A percentile compares a stretch with the other conserved stretches of the same genome.
Evolutionary conservation across 1,139 yeast species (phyloP).

Genomic region (Oligophagozyma castellii): DNA sequence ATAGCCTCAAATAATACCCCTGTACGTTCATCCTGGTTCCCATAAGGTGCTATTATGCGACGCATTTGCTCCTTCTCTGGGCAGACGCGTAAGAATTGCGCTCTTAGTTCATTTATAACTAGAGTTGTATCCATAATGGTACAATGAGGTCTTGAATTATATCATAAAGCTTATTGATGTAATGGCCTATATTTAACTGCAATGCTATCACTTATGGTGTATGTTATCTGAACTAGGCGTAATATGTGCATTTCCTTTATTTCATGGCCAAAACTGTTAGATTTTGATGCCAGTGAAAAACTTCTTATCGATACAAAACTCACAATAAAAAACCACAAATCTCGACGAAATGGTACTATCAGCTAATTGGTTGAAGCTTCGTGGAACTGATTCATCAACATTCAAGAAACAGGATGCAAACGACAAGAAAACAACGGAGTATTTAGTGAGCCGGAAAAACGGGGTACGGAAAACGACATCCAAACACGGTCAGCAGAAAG

Average conservation of each 20-base stretch:
- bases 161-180: too few relatives aligned
- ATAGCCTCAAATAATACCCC: constrained; percentile 11
- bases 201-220: too few relatives aligned
- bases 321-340: too few relatives aligned
- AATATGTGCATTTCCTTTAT: too few relatives aligned
- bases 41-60: constrained; percentile 21
- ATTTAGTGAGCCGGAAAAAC: constrained; percentile 4
- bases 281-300: too few relatives aligned
- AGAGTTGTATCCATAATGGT: constrained; percentile 20
- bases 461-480: constrained; percentile 1
- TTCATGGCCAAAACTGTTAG: too few relatives aligned
- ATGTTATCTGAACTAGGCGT: too few relatives aligned
- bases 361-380: constrained; percentile 21
- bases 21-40: constrained; percentile 5
- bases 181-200: too few relatives aligned
- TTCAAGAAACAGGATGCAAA: constrained; percentile 5
- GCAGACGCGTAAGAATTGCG: constrained; percentile 20
- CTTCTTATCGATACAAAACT: too few relatives aligned
- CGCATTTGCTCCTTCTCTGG: constrained; percentile 21
- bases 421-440: background rate
- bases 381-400: too few relatives aligned
- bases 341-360: constrained; percentile 12
- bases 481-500: too few relatives aligned
- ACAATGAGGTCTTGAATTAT: too few relatives aligned
- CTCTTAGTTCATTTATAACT: constrained; percentile 20